Percentiles rank a stretch among this genome's conserved stretches.
Evolutionary conservation across 108 stramenopile genomes (phyloP).

Genomic region (Aurantiochytrium sp.): DNA sequence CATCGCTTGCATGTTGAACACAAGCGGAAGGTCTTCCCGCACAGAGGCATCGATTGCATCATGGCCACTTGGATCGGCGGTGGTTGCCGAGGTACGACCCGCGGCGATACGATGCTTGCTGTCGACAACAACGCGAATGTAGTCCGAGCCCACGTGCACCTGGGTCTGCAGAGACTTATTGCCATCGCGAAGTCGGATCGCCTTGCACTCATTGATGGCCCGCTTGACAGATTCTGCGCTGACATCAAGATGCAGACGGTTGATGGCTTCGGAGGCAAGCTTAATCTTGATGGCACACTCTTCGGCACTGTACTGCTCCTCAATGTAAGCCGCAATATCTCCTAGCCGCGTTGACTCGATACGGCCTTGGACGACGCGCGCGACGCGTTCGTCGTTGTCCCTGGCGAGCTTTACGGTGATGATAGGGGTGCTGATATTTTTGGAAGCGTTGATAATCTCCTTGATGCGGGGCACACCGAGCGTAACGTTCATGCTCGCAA

Average conservation of each 20-base stretch:
- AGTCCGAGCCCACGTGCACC: conserved; percentile 22
- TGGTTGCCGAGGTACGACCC: conserved; percentile 50
- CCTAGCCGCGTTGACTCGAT: conserved; percentile 95
- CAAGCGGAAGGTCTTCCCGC: conserved; percentile 22
- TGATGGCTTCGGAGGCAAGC: conserved; percentile 81
- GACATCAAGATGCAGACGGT: conserved; percentile 79
- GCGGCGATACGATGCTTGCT: conserved; percentile 26
- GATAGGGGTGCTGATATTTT: conserved; percentile 96
- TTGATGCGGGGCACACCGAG: conserved; percentile 95
- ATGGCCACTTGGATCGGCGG: background rate
- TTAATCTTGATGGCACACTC: conserved; percentile 75
- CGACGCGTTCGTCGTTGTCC: conserved; percentile 74
- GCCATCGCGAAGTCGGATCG: conserved; percentile 24
- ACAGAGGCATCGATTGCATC: background rate
- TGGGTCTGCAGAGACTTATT: conserved; percentile 30
- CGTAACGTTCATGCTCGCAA: conserved; percentile 99
- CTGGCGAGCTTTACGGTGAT: conserved; percentile 83
- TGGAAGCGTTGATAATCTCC: conserved; percentile 97
- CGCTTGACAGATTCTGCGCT: conserved; percentile 62
- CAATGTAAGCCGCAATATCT: conserved; percentile 77
- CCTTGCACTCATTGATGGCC: conserved; percentile 62
- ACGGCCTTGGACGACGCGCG: conserved; percentile 87
- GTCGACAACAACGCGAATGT: background rate
- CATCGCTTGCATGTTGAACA: conserved; percentile 81
- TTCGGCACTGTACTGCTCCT: conserved; percentile 75